Percentiles rank a stretch among this genome's conserved stretches.
Evolutionary conservation across 208 protist species (phyloP).

Genomic region (Angomonas deanei): DNA sequence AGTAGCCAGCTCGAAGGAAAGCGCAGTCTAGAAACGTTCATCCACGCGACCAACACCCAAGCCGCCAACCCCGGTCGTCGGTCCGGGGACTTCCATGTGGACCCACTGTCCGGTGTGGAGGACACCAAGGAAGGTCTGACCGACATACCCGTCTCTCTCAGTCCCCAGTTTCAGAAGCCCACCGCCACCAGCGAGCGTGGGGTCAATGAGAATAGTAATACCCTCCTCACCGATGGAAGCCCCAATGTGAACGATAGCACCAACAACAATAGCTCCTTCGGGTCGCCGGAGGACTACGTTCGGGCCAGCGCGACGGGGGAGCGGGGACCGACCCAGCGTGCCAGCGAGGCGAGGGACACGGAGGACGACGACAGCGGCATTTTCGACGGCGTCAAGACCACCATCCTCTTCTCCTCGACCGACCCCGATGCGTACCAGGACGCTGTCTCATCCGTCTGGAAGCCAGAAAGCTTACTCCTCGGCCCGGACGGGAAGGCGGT

Average conservation of each 20-base stretch:
- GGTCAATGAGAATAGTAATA: not conserved
- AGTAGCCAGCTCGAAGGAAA: conserved; percentile 37
- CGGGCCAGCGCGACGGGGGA: not conserved
- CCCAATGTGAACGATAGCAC: not conserved
- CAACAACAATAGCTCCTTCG: not conserved
- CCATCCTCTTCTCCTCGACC: conserved; percentile 66
- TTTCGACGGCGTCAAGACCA: conserved; percentile 73
- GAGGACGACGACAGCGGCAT: conserved; percentile 56
- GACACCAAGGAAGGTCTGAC: conserved; percentile 3
- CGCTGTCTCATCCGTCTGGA: conserved; percentile 61
- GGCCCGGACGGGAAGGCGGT: conserved; percentile 17
- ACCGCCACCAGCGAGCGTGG: conserved; percentile 11
- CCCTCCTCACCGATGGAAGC: too few relatives aligned
- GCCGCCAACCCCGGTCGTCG: not conserved
- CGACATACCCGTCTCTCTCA: conserved; percentile 13
- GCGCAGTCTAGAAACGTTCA: conserved; percentile 65
- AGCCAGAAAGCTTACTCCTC: conserved; percentile 62
- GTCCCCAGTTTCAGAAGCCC: conserved; percentile 11
- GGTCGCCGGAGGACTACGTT: not conserved
- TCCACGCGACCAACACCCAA: conserved; percentile 34
- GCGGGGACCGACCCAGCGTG: not conserved
- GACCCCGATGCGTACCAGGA: conserved; percentile 59
- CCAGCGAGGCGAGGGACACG: conserved; percentile 11
- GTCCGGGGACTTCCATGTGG: not conserved
- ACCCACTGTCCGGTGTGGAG: not conserved